Evolutionary conservation across 2,329 filamentous ascomycete genomes (phyloP).

Genomic region (Penicillium hordei): DNA sequence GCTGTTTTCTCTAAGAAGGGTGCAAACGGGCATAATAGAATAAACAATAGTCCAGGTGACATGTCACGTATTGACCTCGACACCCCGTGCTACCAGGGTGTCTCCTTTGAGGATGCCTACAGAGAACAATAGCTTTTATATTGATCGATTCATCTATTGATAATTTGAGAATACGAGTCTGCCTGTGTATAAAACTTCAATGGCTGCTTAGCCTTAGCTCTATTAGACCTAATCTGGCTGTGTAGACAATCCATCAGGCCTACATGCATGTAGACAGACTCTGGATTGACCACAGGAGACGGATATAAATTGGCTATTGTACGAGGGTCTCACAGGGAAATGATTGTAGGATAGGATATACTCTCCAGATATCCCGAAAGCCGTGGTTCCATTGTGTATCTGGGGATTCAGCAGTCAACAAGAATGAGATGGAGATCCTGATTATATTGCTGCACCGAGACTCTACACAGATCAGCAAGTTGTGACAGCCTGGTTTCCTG

Average conservation of each 20-base stretch:
- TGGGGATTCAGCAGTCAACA: not conserved
- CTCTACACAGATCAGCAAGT: not conserved
- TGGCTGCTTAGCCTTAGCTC: not conserved
- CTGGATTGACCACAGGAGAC: not conserved
- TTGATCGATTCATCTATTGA: not conserved
- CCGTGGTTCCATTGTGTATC: not conserved
- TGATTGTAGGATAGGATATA: not conserved
- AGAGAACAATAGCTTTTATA: not conserved
- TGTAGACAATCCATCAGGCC: not conserved
- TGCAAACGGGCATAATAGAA: not conserved
- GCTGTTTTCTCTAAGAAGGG: not conserved
- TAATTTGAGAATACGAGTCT: not conserved
- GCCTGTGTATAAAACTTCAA: not conserved
- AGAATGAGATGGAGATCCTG: not conserved
- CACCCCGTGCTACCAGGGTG: not conserved
- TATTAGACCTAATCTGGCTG: not conserved
- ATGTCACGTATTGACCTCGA: not conserved
- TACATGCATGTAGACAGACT: not conserved
- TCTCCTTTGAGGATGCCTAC: not conserved
- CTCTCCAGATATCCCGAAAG: not conserved
- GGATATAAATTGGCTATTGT: not conserved
- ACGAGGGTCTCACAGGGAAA: too few species aligned
- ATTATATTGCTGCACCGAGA: not conserved
- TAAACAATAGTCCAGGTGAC: not conserved
- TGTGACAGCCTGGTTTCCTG: not conserved